Evolutionary conservation across 2,329 filamentous ascomycete genomes (phyloP), one percentile per base, ranked within the genome.

Genomic region (Chrysoporthe deuterocubensis): DNA sequence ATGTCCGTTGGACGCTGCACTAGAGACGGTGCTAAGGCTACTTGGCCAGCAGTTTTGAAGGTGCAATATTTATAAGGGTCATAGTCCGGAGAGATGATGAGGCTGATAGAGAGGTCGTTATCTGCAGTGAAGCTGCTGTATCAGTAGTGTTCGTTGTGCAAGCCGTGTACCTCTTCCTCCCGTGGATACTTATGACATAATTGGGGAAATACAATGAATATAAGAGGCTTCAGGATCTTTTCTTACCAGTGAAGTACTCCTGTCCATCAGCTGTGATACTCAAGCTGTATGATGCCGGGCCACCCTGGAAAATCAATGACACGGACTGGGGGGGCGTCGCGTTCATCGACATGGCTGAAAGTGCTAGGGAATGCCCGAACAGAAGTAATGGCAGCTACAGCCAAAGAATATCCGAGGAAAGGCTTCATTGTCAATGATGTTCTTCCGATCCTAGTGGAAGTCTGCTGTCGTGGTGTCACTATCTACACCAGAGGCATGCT

Each of bases 171-270:
- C 18, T 3, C 32, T 32, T 13, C 32, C 32, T 40, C 18, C 4
- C 3, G 3, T 6, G 21, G n/a, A 4, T 4, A 26, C 18, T 37
- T 32, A 11, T n/a, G 26, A 50, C 26, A 34, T 3, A 18, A 40
- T 14, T 21, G 6, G 13, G 54, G 16, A 2, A 37, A 13, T 40
- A 9, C 14, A 40, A 40, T 13, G 37, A 21, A 37, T 50, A 4
- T 6, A 48, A 37, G 60, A 26, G 46, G 14, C 54, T 57, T 11
- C 40, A 21, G 18, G n/a, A 34, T 21, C 8, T 16, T 46, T 21
- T 61, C 67, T 13, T 54, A 69, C 61, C 40, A 5, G 65, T 69
- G 26, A 66, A 67, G 9, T 64, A 26, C 46, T 65, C 56, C 16
- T 58, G 48, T 32, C 67, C 67, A n/a, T 69, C 65, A 18, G 65